Percentiles rank a stretch among this genome's conserved stretches.
phyloP scores from a whole-genome alignment of 176 grass and related monocot genomes.

The Alloteropsis semialata region DNA sequence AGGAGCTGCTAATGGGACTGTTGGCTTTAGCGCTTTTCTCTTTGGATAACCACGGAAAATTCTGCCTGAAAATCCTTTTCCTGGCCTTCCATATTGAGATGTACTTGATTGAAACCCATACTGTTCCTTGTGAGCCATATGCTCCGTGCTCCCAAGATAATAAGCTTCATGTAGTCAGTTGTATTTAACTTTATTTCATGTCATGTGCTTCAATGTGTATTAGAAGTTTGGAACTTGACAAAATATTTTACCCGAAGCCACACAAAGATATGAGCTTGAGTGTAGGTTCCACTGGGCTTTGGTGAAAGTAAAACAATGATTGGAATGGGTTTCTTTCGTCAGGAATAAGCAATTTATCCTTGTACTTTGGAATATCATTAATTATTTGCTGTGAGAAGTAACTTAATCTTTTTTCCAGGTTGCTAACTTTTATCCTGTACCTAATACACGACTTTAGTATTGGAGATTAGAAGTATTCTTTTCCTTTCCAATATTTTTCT shows the following conservation, averaged over 20 bases:
- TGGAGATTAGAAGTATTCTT: background rate
- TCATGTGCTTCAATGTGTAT: background rate
- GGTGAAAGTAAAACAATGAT: background rate
- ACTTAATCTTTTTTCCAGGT: background rate
- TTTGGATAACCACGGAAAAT: background rate
- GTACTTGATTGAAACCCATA: background rate
- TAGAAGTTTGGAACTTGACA: background rate
- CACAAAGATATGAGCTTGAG: background rate
- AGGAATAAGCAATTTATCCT: background rate
- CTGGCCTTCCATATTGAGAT: background rate
- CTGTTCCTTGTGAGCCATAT: background rate
- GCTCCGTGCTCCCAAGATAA: background rate
- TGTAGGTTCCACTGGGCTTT: background rate
- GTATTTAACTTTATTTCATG: background rate
- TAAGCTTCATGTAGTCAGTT: background rate
- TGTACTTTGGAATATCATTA: background rate
- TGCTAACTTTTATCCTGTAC: background rate
- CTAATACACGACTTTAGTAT: background rate
- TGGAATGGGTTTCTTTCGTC: background rate
- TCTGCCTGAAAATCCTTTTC: background rate
- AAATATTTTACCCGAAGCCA: background rate
- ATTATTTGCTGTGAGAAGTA: background rate
- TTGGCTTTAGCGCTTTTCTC: background rate
- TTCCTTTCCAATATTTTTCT: background rate
- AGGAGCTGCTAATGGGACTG: background rate